Base-by-base conservation (phyloP, 2,329 filamentous ascomycete species). In the Paracorniculantispora psalliotae region DNA sequence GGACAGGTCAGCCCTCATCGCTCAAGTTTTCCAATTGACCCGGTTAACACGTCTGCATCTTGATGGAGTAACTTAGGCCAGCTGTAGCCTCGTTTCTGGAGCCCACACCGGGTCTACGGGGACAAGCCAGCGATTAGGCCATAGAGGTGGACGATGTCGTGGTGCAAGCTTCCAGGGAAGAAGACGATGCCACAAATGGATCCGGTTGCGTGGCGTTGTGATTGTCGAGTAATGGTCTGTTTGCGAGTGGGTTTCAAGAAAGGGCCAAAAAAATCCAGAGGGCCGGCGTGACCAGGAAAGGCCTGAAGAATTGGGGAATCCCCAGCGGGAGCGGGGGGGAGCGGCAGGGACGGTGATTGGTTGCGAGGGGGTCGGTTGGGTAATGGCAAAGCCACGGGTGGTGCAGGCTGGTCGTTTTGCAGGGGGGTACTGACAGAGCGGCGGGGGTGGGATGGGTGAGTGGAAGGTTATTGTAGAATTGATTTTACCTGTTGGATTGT, bases 251-350 rank as follows among this genome's bases (percentile, higher is more conserved):
- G 30, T 49, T 49, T 4, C 17, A 35, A 19, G 4, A 21, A 25
- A 47, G 43, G 23, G 26, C n/a, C 7, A 33, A 33, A 44, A 51
- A 51, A 58, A 30, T 46, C 39, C 44, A 50, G 46, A 37, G 23
- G 55, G 55, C 51, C 55, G 51, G 30, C 55, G 55, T 58, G 55
- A 58, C 55, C 35, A n/a, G 17, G 33, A 30, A 57, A 35, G 44
- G 44, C 10, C n/a, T 37, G 17, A 47, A 48, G 39, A 17, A 5
- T 6, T 5, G 21, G 41, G n/a, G 17, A 44, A 37, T 15, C 30
- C 30, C 30, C 6, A 33, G 25, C 12, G 41, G 26, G 19, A 21
- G 52, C 21, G 19, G 25, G 55, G 33, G 44, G 44, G 43, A 4
- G 35, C 26, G 35, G 46, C 17, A 43, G 13, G 33, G 44, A 21